Evolutionary conservation across 148 eudicot genomes (phyloP).

Genomic region (Spergularia bocconei): DNA sequence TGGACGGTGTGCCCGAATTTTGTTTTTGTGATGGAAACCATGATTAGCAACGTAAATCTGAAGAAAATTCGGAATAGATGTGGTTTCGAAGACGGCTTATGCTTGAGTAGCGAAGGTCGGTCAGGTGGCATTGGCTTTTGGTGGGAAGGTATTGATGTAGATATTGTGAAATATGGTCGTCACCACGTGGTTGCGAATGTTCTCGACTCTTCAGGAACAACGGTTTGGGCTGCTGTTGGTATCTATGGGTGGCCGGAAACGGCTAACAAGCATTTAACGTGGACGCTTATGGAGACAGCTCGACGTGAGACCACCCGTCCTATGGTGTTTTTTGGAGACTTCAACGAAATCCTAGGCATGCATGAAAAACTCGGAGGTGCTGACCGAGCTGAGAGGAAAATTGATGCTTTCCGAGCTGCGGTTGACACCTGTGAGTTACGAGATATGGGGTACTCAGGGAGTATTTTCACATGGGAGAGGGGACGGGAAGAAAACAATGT

Average conservation of each 20-base stretch:
- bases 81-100: not conserved
- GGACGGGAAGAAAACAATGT: not conserved
- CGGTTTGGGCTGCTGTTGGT: not conserved
- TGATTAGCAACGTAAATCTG: too few relatives aligned
- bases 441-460: not conserved
- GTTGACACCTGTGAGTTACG: not conserved
- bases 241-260: not conserved
- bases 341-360: too few relatives aligned
- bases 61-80: too few relatives aligned
- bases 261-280: not conserved
- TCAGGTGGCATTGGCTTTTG: slow-evolving; percentile 6
- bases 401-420: not conserved
- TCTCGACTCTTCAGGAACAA: not conserved
- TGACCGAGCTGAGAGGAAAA: not conserved
- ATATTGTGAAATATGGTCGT: not conserved
- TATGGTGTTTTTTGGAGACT: not conserved
- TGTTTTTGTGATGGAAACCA: too few relatives aligned
- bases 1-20: too few relatives aligned
- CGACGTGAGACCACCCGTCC: not conserved
- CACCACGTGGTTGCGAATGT: not conserved
- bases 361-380: not conserved
- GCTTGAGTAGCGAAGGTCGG: not conserved
- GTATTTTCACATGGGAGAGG: not conserved
- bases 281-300: not conserved
- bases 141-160: not conserved